Base-by-base conservation (phyloP, 345 rosid species). In the Turritis glabra region DNA sequence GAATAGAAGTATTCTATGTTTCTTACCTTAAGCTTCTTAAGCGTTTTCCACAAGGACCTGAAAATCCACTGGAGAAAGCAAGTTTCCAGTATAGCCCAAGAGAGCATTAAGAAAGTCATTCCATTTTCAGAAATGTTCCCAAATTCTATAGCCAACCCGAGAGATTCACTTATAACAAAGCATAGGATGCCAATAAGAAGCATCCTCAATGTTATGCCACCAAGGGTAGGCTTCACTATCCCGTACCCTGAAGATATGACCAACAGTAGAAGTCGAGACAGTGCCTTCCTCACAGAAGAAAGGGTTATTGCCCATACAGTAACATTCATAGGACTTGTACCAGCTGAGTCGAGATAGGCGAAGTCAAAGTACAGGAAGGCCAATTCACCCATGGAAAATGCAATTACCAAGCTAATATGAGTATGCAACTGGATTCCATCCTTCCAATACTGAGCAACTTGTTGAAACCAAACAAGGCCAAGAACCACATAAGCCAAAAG, bases 1-100 rank as follows among this genome's bases (percentile, higher is more conserved):
- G 40, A 50, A 67, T 0, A 67, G 5, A 33, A 25, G 21, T 38
- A 40, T 40, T 40, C 17, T n/a, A 59, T 8, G 41, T 35, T 14
- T 25, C 64, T 66, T 77, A 89, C 97, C 96, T 88, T 95, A 79
- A 92, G 97, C 77, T 89, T 89, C 83, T 86, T 91, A 51, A 92
- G 80, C 17, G 96, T 89, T 76, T 86, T 85, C 7, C 90, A 88
- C 50, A 92, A 73, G 8, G 96, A 89, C 19, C 90, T 85, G 83
- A 89, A 92, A 64, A 86, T 89, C 96, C 93, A 92, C 15, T 84
- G 80, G 66, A 92, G 82, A 72, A 89, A 86, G 80, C 80, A 83
- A 33, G 86, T 77, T 80, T 92, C 97, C 70, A 92, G 69, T 60
- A 84, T 73, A 12, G 86, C 84, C 77, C 87, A 87, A 41, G 88